Conservation (phyloP, 176 grass and related monocot species). For the Chrysopogon serrulatus region DNA sequence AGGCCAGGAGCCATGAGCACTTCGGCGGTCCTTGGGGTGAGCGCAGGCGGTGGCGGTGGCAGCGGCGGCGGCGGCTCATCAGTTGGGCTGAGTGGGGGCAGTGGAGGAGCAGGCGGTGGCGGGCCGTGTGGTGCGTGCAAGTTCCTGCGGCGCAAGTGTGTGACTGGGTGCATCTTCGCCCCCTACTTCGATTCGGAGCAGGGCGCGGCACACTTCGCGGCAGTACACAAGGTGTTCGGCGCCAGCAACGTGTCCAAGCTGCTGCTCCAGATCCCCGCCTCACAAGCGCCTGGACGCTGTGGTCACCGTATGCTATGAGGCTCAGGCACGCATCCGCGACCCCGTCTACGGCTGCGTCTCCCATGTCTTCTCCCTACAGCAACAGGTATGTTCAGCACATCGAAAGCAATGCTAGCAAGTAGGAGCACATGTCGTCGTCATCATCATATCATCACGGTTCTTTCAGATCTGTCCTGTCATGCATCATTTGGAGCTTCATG, state of each 20-base stretch:
- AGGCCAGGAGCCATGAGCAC: constrained; percentile 19
- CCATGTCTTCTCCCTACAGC: constrained; percentile 93
- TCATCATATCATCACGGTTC: background rate
- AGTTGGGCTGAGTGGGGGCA: background rate
- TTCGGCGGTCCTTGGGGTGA: background rate
- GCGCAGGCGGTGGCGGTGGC: background rate
- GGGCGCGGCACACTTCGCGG: constrained; percentile 89
- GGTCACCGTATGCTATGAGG: constrained; percentile 94
- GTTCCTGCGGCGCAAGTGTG: constrained; percentile 94
- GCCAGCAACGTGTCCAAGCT: constrained; percentile 98
- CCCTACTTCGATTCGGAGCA: constrained; percentile 98
- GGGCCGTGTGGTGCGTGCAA: constrained; percentile 94
- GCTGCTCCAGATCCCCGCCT: constrained; percentile 78
- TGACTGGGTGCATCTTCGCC: constrained; percentile 89
- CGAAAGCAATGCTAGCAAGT: too few species aligned
- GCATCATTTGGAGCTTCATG: too few species aligned
- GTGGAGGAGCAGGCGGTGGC: background rate
- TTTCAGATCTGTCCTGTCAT: too few species aligned
- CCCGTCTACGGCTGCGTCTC: constrained; percentile 95
- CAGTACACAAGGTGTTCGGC: constrained; percentile 98
- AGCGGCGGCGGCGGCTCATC: background rate
- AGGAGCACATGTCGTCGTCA: background rate
- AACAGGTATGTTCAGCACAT: too few species aligned
- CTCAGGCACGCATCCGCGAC: constrained; percentile 85
- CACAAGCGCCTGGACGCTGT: constrained; percentile 94